These are phyloP conservation scores for Musa troglodytarum DNA, from an alignment of 176 grass and related monocot species.

Conservation along the genomic window DNA sequence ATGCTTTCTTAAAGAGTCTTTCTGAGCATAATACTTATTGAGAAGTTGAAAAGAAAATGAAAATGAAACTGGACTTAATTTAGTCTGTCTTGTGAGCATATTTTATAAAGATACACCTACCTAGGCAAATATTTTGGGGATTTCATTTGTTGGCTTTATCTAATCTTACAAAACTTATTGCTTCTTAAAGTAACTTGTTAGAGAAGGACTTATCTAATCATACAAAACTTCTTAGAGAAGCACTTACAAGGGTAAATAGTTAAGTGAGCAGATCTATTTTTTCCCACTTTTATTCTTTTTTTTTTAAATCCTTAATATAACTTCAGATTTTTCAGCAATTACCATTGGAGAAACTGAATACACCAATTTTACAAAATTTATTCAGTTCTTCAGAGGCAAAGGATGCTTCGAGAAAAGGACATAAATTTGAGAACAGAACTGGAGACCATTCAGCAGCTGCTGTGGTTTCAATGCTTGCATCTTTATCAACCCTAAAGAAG, in stretches of 20 bases:
- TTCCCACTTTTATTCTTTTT: not conserved
- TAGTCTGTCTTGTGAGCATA: not conserved
- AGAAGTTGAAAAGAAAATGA: conserved; percentile 2
- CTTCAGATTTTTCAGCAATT: conserved; percentile 83
- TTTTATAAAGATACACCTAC: not conserved
- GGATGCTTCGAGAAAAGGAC: conserved; percentile 12
- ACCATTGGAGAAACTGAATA: conserved; percentile 54
- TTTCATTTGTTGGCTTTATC: not conserved
- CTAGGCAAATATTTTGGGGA: not conserved
- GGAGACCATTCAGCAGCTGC: conserved; percentile 39
- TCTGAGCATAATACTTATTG: conserved; percentile 6
- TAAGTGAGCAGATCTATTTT: not conserved
- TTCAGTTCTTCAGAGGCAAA: conserved; percentile 4
- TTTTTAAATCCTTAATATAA: conserved; percentile 41
- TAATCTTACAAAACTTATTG: not conserved
- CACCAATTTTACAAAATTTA: conserved; percentile 36
- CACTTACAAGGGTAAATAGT: not conserved
- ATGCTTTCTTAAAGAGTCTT: conserved; percentile 2
- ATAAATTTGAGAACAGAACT: conserved; percentile 25
- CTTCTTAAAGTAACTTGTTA: not conserved
- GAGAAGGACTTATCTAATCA: not conserved
- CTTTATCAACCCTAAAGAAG: conserved; percentile 41
- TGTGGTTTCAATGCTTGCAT: conserved; percentile 40
- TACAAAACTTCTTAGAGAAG: not conserved
- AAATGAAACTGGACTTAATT: not conserved